Percentiles rank a stretch among this genome's conserved stretches.
Conservation (phyloP, 805 yeast species). For the Wickerhamiella dianesei region DNA sequence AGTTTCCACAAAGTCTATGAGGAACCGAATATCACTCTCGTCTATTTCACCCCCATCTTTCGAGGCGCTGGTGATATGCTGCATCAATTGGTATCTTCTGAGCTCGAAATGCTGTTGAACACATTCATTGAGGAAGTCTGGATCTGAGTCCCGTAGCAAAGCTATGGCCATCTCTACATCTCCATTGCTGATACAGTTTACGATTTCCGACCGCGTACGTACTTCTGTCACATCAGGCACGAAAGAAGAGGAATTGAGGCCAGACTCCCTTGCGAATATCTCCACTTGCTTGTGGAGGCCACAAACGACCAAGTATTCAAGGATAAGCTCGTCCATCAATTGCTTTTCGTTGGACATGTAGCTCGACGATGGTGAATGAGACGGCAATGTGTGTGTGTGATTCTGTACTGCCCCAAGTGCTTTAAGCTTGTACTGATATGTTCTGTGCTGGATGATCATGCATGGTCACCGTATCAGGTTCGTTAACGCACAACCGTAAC, state of each 20-base stretch:
- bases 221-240: constrained; percentile 4
- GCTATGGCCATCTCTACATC: constrained; percentile 46
- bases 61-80: constrained; percentile 45
- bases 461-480: no score
- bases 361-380: no score
- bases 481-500: no score
- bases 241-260: not conserved
- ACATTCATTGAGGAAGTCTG: constrained; percentile 50
- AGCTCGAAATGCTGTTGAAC: constrained; percentile 58
- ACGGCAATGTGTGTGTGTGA: no score
- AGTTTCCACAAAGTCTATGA: constrained; percentile 27
- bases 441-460: no score
- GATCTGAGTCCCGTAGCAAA: constrained; percentile 44
- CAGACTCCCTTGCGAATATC: constrained; percentile 8
- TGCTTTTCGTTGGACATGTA: not conserved
- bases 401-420: no score
- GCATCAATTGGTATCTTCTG: constrained; percentile 59
- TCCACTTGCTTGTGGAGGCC: constrained; percentile 9
- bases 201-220: constrained; percentile 35
- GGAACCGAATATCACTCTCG: constrained; percentile 10
- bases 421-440: no score
- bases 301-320: constrained; percentile 9
- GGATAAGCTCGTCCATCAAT: constrained; percentile 2
- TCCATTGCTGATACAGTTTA: constrained; percentile 42
- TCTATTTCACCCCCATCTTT: constrained; percentile 12